These are phyloP conservation scores for Nymphaea colorata DNA, from an alignment of 164 flowering plant genomes.

Conservation along the genomic window DNA sequence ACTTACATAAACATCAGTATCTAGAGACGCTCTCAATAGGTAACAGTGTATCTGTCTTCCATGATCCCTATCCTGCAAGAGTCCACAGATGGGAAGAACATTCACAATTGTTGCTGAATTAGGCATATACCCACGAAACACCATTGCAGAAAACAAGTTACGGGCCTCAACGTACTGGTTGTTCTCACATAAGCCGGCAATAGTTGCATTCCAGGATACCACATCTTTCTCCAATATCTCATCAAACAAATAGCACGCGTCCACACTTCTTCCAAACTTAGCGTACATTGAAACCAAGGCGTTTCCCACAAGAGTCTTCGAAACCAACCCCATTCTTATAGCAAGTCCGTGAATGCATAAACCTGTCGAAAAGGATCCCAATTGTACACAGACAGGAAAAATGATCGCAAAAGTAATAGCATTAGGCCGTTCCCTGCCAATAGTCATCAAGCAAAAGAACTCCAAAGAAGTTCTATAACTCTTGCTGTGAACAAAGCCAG, in stretches of 20 bases:
- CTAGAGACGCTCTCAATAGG: slow-evolving; percentile 28
- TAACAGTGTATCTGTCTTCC: slow-evolving; percentile 58
- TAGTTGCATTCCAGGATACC: slow-evolving; percentile 77
- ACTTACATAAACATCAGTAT: slow-evolving; percentile 28
- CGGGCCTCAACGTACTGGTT: slow-evolving; percentile 30
- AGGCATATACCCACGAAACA: slow-evolving; percentile 25
- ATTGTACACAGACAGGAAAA: slow-evolving; percentile 54
- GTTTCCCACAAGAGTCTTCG: slow-evolving; percentile 64
- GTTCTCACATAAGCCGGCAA: slow-evolving; percentile 62
- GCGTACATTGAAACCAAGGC: slow-evolving; percentile 68
- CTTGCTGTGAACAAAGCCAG: slow-evolving; percentile 42
- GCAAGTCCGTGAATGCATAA: slow-evolving; percentile 42
- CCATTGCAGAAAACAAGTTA: slow-evolving; percentile 35
- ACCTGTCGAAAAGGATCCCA: slow-evolving; percentile 26
- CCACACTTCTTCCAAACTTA: slow-evolving; percentile 33
- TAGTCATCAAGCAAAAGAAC: slow-evolving; percentile 35
- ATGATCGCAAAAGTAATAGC: slow-evolving; percentile 46
- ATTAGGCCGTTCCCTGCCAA: slow-evolving; percentile 20
- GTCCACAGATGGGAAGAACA: slow-evolving; percentile 54
- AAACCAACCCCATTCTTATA: slow-evolving; percentile 47
- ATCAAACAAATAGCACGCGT: slow-evolving; percentile 37
- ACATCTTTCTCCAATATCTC: slow-evolving; percentile 46
- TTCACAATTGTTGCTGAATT: slow-evolving; percentile 57
- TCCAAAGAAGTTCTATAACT: slow-evolving; percentile 22
- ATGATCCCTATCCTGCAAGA: slow-evolving; percentile 16